phyloP scores from a whole-genome alignment of 345 rosid species.

The Geranium brycei region DNA sequence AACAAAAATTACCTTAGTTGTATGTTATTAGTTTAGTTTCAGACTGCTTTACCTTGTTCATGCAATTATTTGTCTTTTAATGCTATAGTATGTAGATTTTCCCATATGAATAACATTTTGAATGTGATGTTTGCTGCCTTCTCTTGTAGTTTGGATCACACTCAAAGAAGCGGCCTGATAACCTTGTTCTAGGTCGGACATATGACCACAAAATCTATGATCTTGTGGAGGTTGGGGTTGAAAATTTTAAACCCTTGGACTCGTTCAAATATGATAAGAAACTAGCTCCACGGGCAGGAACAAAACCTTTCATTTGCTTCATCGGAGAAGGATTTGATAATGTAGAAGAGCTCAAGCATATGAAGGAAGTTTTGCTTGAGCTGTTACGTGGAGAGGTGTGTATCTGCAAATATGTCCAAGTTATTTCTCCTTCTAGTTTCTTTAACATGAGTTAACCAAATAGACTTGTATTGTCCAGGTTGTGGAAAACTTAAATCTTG shows the following conservation, averaged over 20 bases:
- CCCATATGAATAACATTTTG: background rate
- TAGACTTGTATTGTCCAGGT: conserved; percentile 40
- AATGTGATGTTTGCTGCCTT: background rate
- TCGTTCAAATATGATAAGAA: conserved; percentile 66
- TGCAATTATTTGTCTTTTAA: background rate
- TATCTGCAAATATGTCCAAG: background rate
- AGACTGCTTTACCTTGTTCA: no score
- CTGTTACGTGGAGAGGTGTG: conserved; percentile 75
- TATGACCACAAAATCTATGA: conserved; percentile 80
- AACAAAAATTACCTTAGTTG: no score
- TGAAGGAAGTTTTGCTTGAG: conserved; percentile 80
- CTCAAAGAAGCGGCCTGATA: conserved; percentile 83
- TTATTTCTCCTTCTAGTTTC: background rate
- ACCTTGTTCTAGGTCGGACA: conserved; percentile 72
- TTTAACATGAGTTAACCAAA: background rate
- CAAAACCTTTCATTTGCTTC: conserved; percentile 79
- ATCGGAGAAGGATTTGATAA: conserved; percentile 79
- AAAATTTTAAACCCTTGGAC: conserved; percentile 59
- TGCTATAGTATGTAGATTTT: background rate
- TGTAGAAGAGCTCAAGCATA: conserved; percentile 64
- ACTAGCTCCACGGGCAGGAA: conserved; percentile 53
- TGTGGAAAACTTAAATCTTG: conserved; percentile 70
- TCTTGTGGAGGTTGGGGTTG: conserved; percentile 84
- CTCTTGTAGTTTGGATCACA: conserved; percentile 70
- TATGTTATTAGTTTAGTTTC: no score